These are phyloP conservation scores for Biscogniauxia marginata DNA, from an alignment of 2,329 filamentous ascomycete genomes.

Conservation along the genomic window DNA sequence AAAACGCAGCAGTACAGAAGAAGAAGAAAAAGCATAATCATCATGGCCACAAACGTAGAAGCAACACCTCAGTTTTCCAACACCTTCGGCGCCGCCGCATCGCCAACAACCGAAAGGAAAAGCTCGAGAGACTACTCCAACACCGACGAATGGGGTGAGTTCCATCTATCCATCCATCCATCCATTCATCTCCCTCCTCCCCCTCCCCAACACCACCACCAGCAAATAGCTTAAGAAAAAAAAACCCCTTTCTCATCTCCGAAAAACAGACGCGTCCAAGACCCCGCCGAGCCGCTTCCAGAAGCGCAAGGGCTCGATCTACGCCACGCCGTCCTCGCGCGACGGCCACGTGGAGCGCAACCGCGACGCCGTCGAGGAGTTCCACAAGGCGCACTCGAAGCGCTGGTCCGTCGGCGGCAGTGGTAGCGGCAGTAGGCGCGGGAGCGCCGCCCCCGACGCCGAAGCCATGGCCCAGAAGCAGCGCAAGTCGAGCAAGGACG, in stretches of 20 bases:
- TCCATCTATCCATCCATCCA: not conserved
- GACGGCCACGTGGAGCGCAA: slow-evolving; percentile 64
- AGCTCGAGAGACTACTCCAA: slow-evolving; percentile 30
- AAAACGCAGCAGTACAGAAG: not conserved
- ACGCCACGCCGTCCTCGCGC: slow-evolving; percentile 62
- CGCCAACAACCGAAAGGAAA: slow-evolving; percentile 36
- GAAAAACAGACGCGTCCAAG: slow-evolving; percentile 58
- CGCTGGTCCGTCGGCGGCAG: slow-evolving; percentile 41
- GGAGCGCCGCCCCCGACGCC: slow-evolving; percentile 10
- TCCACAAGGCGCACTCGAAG: slow-evolving; percentile 59
- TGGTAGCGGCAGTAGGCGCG: slow-evolving; percentile 30
- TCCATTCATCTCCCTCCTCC: no score
- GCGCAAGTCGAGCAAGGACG: slow-evolving; percentile 6
- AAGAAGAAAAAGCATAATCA: slow-evolving; percentile 4
- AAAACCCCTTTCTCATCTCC: not conserved
- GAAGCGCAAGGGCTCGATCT: slow-evolving; percentile 68
- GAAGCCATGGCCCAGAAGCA: slow-evolving; percentile 3
- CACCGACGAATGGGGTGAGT: slow-evolving; percentile 50
- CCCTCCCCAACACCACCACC: slow-evolving; percentile 1
- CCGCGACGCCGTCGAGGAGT: slow-evolving; percentile 51
- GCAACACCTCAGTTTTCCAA: slow-evolving; percentile 26
- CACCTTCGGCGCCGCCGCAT: slow-evolving; percentile 33
- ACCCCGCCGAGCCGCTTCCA: slow-evolving; percentile 67
- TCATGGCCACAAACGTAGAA: slow-evolving; percentile 24
- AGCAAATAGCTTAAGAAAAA: slow-evolving; percentile 1